Evolutionary conservation across 768 basidiomycete species (phyloP), one percentile per base, ranked within the genome.

Genomic region (Mycena filopes): DNA sequence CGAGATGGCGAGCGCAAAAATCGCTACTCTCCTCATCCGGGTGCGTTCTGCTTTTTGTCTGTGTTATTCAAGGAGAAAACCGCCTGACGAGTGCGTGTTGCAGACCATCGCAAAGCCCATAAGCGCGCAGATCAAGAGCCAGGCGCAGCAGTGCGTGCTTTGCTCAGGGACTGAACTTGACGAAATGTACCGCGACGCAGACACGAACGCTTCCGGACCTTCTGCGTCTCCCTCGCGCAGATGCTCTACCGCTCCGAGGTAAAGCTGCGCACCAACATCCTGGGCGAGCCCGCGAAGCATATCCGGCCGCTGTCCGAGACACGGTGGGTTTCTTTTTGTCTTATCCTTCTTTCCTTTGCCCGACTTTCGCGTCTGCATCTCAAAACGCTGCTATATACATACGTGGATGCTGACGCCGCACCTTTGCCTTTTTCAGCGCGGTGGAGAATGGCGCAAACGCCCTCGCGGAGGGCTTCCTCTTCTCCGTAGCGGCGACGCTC

Each of bases 51-150:
- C 93, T 92, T 57, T 25, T 29, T 36, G 33, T 29, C 2, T 15
- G 92, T 28, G 26, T 55, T 46, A 61, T 33, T 15, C 2, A 11
- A 29, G 28, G 18, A 42, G 16, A 55, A 92, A 16, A 86, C 93
- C 94, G 7, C 43, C 29, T 81, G 25, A 47, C 25, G 3, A 2
- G 20, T 36, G n/a, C 21, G 45, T 95, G 21, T 93, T 91, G 36
- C 60, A 94, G 93, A 94, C 92, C n/a, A 75, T 93, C 73, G 92
- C 93, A 55, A 94, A 94, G 78, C 93, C 93, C 54, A 92, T 94
- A 68, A 89, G 89, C 55, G 77, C 82, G 31, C 82, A 83, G 54
- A 78, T 94, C 49, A 93, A 89, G 77, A 81, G 81, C 50, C 92
- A 93, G 74, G 93, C 89, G 0, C 86, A 83, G 70, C 85, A 92